Evolutionary conservation across 495 filamentous ascomycete species (phyloP).

Genomic region (Xylaria cubensis): DNA sequence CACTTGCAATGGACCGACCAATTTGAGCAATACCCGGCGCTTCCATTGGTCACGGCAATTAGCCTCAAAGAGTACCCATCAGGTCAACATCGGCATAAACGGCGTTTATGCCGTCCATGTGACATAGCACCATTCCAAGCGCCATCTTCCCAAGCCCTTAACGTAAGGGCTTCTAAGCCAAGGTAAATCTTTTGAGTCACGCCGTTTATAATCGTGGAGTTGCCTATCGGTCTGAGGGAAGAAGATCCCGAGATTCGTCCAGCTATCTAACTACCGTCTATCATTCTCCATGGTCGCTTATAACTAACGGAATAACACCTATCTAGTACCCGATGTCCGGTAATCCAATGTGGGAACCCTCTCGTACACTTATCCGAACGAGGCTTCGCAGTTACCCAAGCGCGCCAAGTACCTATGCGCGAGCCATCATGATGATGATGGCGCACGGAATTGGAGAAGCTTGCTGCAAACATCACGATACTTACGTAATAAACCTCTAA

Average conservation of each 20-base stretch:
- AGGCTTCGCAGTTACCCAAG: not conserved
- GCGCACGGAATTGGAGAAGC: not conserved
- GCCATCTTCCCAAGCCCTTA: not conserved
- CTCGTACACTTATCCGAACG: not conserved
- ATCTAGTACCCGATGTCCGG: not conserved
- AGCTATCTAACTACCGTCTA: conserved; percentile 26
- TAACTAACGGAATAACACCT: conserved; percentile 6
- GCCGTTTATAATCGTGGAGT: not conserved
- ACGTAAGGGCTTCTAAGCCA: not conserved
- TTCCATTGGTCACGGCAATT: conserved; percentile 12
- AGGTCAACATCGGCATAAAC: conserved; percentile 6
- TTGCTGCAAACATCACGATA: not conserved
- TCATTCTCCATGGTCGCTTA: not conserved
- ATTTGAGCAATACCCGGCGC: not conserved
- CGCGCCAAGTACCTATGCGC: not conserved
- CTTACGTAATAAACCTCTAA: not conserved
- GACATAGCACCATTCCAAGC: not conserved
- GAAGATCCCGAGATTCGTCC: conserved; percentile 29
- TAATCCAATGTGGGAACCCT: not conserved
- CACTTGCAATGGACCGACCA: not conserved
- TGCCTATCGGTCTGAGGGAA: conserved; percentile 8
- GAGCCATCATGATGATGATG: not conserved
- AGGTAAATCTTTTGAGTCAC: conserved; percentile 14
- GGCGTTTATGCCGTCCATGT: conserved; percentile 11
- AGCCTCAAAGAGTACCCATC: conserved; percentile 3